These are phyloP conservation scores for Hippophae gyantsensis DNA, from an alignment of 306 rosid species.

Conservation along the genomic window DNA sequence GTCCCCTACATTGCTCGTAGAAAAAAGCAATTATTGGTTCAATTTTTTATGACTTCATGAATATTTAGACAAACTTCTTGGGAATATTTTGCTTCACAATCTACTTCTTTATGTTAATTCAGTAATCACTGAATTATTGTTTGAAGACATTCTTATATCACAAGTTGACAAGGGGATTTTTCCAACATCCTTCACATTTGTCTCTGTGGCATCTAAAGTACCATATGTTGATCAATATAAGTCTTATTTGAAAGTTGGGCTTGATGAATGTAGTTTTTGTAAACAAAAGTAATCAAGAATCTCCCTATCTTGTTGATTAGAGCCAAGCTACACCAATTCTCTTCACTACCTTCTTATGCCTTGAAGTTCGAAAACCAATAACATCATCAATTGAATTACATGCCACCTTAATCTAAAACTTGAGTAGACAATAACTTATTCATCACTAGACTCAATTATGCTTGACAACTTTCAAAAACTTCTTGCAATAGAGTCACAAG, in stretches of 20 bases:
- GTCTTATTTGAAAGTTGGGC: neutral
- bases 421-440: too few relatives aligned
- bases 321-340: neutral
- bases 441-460: too few relatives aligned
- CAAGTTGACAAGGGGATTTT: neutral
- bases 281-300: too few relatives aligned
- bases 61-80: constrained; percentile 9
- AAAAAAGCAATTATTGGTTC: neutral
- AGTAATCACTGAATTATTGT: constrained; percentile 1
- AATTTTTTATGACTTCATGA: constrained; percentile 6
- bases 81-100: neutral
- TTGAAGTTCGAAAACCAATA: too few relatives aligned
- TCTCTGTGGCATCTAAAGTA: neutral
- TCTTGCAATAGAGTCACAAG: too few relatives aligned
- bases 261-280: neutral
- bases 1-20: neutral
- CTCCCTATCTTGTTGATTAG: neutral
- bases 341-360: too few relatives aligned
- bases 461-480: too few relatives aligned
- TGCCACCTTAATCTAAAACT: too few relatives aligned
- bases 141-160: neutral
- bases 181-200: neutral
- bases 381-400: too few relatives aligned
- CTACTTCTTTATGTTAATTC: constrained; percentile 3
- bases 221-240: neutral